These are phyloP conservation scores for Elymus sibiricus DNA, from an alignment of 176 grass and related monocot species.

Conservation along the genomic window DNA sequence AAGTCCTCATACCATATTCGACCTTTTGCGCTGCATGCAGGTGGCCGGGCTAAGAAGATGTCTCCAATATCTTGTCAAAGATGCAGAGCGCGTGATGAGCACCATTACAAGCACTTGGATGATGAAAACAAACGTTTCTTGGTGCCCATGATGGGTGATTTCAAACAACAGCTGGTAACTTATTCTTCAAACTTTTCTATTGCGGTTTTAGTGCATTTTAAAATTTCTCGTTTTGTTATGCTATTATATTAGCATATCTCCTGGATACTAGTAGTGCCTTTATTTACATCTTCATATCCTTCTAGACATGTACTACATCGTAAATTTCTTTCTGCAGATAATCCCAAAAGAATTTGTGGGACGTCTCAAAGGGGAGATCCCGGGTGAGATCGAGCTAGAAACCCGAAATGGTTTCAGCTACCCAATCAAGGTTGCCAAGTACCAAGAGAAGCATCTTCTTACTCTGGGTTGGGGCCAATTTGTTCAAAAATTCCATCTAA, in stretches of 20 bases:
- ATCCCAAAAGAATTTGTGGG: not conserved
- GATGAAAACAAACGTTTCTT: not conserved
- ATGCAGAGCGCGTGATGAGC: not conserved
- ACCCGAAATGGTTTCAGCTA: not conserved
- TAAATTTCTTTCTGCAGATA: not conserved
- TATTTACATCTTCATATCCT: not conserved
- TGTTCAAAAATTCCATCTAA: not conserved
- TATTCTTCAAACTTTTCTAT: no score
- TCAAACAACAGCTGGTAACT: not conserved
- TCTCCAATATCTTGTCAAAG: not conserved
- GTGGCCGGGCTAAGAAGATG: no score
- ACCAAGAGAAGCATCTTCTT: not conserved
- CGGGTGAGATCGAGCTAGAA: not conserved
- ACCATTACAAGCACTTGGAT: not conserved
- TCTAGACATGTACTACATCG: not conserved
- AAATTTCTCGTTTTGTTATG: no score
- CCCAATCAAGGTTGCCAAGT: not conserved
- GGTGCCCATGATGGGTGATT: not conserved
- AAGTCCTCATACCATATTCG: no score
- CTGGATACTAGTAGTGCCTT: not conserved
- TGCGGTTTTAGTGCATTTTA: no score
- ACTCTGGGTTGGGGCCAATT: not conserved
- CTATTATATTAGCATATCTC: not conserved
- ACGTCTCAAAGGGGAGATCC: not conserved
- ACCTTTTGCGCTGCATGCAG: no score